Conservation (phyloP, 2,329 filamentous ascomycete species). For the Neopestalotiopsis sp. region DNA sequence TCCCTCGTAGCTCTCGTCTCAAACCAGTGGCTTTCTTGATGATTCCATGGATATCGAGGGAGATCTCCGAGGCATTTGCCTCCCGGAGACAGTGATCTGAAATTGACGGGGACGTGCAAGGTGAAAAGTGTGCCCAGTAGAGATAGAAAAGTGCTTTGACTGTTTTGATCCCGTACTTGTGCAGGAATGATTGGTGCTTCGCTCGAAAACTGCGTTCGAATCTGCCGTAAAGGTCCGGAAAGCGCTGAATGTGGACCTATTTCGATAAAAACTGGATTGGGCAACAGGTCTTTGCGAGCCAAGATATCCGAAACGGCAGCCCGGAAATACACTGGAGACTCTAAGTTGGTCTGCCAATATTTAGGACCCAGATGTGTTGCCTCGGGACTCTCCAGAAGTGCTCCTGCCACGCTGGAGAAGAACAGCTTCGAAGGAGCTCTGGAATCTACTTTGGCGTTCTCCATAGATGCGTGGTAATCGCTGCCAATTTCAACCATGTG, state of each 20-base stretch:
- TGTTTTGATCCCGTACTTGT: background rate
- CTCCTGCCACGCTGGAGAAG: conserved; percentile 6
- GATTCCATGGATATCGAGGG: conserved; percentile 30
- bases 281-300: background rate
- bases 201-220: background rate
- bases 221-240: conserved; percentile 4
- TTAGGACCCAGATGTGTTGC: background rate
- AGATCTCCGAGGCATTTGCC: conserved; percentile 20
- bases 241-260: conserved; percentile 6
- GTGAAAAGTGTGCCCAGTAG: conserved; percentile 6
- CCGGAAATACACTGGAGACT: conserved; percentile 16
- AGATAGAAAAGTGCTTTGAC: background rate
- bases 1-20: conserved; percentile 26
- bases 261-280: background rate
- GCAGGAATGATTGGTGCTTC: background rate
- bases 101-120: background rate
- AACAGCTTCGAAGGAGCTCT: background rate
- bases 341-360: conserved; percentile 14
- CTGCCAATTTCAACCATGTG: background rate
- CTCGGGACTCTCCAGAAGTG: background rate
- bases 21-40: conserved; percentile 25
- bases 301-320: background rate
- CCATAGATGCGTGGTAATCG: background rate
- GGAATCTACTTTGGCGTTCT: background rate
- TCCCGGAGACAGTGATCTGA: background rate